Percentiles rank a stretch among this genome's conserved stretches.
These are phyloP conservation scores for Ogataea neopini DNA, from an alignment of 805 yeast species.

Conservation along the genomic window DNA sequence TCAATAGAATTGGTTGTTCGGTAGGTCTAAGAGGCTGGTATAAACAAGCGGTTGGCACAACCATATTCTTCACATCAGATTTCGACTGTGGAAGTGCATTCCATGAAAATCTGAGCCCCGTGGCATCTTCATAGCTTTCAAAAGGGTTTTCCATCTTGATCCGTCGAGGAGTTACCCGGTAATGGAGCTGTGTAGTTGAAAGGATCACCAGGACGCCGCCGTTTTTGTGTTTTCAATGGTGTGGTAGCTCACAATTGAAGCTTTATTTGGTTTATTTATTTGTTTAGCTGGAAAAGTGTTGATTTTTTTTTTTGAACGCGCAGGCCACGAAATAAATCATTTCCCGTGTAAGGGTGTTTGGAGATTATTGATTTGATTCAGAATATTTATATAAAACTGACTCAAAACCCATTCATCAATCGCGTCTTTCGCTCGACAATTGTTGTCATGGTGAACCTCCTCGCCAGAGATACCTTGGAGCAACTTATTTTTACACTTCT, in stretches of 20 bases:
- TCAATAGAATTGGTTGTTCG: constrained; percentile 38
- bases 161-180: too few relatives aligned
- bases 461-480: constrained; percentile 6
- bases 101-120: constrained; percentile 79
- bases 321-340: background rate
- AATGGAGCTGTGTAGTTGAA: background rate
- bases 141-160: constrained; percentile 30
- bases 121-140: constrained; percentile 63
- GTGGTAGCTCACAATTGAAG: background rate
- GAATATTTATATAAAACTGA: too few relatives aligned
- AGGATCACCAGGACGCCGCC: background rate
- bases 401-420: too few relatives aligned
- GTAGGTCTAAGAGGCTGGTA: constrained; percentile 60
- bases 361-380: too few relatives aligned
- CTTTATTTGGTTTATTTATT: background rate
- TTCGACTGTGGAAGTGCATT: constrained; percentile 59
- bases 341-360: constrained; percentile 3
- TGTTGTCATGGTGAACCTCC: constrained; percentile 7
- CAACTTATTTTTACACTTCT: constrained; percentile 3
- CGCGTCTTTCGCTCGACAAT: too few relatives aligned
- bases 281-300: constrained; percentile 7
- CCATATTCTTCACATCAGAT: constrained; percentile 50
- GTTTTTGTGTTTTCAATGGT: background rate
- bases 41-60: constrained; percentile 56
- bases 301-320: constrained; percentile 4